Conservation (phyloP, 495 filamentous ascomycete genomes). For the Cladorrhinum samala region DNA sequence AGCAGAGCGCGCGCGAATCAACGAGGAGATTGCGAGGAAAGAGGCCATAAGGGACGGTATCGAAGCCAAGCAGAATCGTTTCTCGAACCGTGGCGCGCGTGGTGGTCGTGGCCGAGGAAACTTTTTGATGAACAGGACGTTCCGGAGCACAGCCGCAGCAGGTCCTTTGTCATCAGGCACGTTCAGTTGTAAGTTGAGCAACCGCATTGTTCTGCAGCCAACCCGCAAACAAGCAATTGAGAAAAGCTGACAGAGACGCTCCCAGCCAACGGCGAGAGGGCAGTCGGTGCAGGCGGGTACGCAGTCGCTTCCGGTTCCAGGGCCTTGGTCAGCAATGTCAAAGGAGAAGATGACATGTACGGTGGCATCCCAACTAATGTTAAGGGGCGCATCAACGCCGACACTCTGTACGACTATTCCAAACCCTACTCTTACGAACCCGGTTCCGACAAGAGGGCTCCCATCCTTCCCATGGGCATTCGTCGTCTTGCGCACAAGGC, state of each 20-base stretch:
- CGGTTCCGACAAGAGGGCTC: conserved; percentile 17
- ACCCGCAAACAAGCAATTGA: background rate
- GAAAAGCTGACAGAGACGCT: too few species aligned
- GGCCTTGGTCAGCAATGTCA: conserved; percentile 11
- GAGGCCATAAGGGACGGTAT: conserved; percentile 30
- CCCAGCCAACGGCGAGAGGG: conserved; percentile 23
- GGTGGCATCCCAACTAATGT: conserved; percentile 26
- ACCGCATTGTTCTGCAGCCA: conserved; percentile 16
- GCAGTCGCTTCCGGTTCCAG: conserved; percentile 23
- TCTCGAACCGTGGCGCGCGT: conserved; percentile 22
- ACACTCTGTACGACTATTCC: conserved; percentile 31
- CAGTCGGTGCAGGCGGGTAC: conserved; percentile 27
- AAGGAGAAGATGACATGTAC: conserved; percentile 5
- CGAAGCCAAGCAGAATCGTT: conserved; percentile 19
- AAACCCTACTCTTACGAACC: conserved; percentile 25
- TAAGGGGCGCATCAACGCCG: conserved; percentile 39
- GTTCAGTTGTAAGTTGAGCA: background rate
- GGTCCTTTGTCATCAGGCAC: conserved; percentile 33
- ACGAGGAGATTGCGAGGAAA: conserved; percentile 29
- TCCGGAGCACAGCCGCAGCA: conserved; percentile 23
- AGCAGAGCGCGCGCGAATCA: conserved; percentile 34
- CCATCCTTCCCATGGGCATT: conserved; percentile 43
- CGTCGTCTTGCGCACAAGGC: conserved; percentile 49
- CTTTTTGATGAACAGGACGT: conserved; percentile 23
- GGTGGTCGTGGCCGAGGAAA: conserved; percentile 36